Evolutionary conservation across 495 filamentous ascomycete species (phyloP), one percentile per base, ranked within the genome.

Genomic region (Penicillium daleae): DNA sequence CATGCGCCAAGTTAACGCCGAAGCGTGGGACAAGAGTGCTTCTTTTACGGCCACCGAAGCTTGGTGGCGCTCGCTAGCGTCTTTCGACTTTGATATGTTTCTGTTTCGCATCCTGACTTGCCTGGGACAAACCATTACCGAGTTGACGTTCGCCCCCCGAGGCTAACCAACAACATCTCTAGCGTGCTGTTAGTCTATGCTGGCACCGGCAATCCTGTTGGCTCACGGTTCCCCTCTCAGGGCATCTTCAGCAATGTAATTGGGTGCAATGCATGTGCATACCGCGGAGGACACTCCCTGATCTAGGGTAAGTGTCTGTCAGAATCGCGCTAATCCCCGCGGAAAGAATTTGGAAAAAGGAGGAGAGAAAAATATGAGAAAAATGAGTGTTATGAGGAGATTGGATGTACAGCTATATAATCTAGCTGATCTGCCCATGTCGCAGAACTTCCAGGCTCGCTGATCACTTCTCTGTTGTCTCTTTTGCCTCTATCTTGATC

Each of bases 51-150:
- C 62, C 53, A 57, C 32, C 53, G 62, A 65, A 33, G 50, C 42
- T 65, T 63, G 44, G 62, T 70, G 65, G 65, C 68, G 65, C 48
- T 35, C 60, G 31, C 54, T 70, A 65, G 62, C 42, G 24, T 52
- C n/a, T 21, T 31, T 54, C 33, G 13, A 50, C 6, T 54, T 53
- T 57, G 48, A 57, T 61, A 58, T 58, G 57, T 9, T 32, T 58
- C n/a, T 49, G 31, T 64, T 48, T 49, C 31, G 39, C 21, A 39
- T 17, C n/a, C n/a, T n/a, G n/a, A 8, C 17, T 3, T 9, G 4
- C 21, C 48, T 62, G 61, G 54, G 55, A 32, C 37, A 63, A 64
- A 26, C 13, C 60, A 63, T 61, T 61, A 53, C 63, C 64, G 60
- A 69, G 27, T 48, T 56, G 33, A 57, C 22, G 29, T 53, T 53